Evolutionary conservation across 768 basidiomycete genomes (phyloP).

Genomic region (Paxillus ammoniavirescens): DNA sequence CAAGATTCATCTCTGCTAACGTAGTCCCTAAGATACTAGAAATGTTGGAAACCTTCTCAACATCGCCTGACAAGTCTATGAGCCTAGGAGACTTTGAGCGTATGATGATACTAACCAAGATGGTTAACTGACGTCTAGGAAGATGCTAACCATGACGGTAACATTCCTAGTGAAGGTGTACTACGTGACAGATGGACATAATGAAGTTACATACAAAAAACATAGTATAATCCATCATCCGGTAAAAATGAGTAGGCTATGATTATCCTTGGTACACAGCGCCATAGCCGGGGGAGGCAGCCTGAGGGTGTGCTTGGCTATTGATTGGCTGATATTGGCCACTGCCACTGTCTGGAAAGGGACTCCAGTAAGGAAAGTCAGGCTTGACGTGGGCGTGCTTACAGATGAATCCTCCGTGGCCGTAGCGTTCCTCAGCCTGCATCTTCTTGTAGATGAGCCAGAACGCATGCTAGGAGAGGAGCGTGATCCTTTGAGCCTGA

Average conservation of each 20-base stretch:
- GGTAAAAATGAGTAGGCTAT: neutral
- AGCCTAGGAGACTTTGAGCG: constrained; percentile 64
- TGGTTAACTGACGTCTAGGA: constrained; percentile 37
- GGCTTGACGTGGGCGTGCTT: constrained; percentile 31
- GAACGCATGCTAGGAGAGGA: constrained; percentile 62
- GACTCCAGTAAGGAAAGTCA: neutral
- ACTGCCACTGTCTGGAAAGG: constrained; percentile 34
- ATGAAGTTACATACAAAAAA: neutral
- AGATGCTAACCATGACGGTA: constrained; percentile 5
- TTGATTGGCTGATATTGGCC: constrained; percentile 35
- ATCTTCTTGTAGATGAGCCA: constrained; percentile 92
- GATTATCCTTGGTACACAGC: constrained; percentile 21
- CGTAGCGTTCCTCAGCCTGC: constrained; percentile 82
- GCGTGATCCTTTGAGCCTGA: neutral
- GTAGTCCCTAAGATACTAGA: constrained; percentile 58
- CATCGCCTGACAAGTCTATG: constrained; percentile 66
- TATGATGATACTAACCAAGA: constrained; percentile 67
- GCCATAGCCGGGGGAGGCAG: constrained; percentile 35
- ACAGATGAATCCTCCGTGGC: constrained; percentile 75
- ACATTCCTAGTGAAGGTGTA: neutral
- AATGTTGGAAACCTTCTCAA: constrained; percentile 78
- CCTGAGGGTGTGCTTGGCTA: constrained; percentile 12
- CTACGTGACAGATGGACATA: constrained; percentile 2
- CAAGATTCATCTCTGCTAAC: neutral
- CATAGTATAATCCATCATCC: neutral